Evolutionary conservation across 768 basidiomycete genomes (phyloP).

Genomic region (Kwoniella newhampshirensis): DNA sequence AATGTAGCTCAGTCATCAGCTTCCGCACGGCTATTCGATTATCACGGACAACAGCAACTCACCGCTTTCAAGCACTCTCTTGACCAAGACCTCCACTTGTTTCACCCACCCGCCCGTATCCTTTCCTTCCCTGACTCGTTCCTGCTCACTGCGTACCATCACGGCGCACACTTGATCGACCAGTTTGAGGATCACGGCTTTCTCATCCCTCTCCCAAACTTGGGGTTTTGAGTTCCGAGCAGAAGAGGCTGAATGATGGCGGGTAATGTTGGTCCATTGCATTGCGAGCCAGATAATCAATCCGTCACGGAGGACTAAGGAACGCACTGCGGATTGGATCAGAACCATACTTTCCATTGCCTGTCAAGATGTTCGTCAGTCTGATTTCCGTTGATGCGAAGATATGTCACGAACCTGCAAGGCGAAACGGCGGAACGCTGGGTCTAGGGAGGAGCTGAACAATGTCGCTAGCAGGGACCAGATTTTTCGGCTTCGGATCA

Average conservation of each 20-base stretch:
- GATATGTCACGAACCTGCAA: slow-evolving; percentile 62
- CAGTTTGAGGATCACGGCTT: background rate
- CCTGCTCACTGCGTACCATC: slow-evolving; percentile 12
- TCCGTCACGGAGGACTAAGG: slow-evolving; percentile 69
- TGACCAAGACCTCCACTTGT: slow-evolving; percentile 15
- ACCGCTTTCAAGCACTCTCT: slow-evolving; percentile 10
- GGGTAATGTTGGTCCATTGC: slow-evolving; percentile 54
- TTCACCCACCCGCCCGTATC: slow-evolving; percentile 12
- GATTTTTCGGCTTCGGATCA: slow-evolving; percentile 75
- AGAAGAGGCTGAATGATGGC: background rate
- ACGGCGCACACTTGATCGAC: slow-evolving; percentile 7
- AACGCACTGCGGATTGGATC: slow-evolving; percentile 67
- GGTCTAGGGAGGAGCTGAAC: slow-evolving; percentile 69
- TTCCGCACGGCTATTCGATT: background rate
- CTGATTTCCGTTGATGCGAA: slow-evolving; percentile 6
- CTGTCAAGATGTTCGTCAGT: slow-evolving; percentile 38
- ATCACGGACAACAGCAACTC: background rate
- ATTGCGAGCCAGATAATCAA: slow-evolving; percentile 81
- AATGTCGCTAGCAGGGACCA: slow-evolving; percentile 84
- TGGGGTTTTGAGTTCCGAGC: slow-evolving; percentile 6
- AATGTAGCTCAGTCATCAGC: background rate
- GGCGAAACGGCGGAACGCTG: slow-evolving; percentile 60
- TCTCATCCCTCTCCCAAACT: slow-evolving; percentile 20
- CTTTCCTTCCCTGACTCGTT: slow-evolving; percentile 14
- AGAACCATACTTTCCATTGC: slow-evolving; percentile 73